A percentile compares a stretch with the other conserved stretches of the same genome.
Evolutionary conservation across 805 yeast genomes (phyloP).

Genomic region (Wickerhamomyces rabaulensis): DNA sequence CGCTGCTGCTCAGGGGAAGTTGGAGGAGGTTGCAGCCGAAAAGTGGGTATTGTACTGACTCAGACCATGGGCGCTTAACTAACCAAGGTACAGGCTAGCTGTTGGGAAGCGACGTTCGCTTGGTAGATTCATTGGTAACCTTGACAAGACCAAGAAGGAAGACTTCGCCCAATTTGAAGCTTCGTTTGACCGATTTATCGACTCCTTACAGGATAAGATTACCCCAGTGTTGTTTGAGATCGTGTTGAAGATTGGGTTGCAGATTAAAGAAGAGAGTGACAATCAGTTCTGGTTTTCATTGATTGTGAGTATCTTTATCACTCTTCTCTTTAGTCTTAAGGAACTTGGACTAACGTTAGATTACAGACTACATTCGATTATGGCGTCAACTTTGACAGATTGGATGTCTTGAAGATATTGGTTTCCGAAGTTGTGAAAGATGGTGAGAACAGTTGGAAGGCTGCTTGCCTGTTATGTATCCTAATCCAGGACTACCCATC

Average conservation of each 20-base stretch:
- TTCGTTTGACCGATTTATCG: slow-evolving; percentile 9
- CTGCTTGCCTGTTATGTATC: slow-evolving; percentile 20
- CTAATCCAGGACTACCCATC: slow-evolving; percentile 19
- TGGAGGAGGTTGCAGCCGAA: background rate
- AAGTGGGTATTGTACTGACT: background rate
- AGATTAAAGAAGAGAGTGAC: slow-evolving; percentile 9
- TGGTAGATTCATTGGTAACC: background rate
- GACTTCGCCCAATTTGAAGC: slow-evolving; percentile 5
- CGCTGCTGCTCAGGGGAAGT: background rate
- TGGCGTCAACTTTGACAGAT: slow-evolving; percentile 16
- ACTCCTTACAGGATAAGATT: slow-evolving; percentile 8
- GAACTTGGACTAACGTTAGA: background rate
- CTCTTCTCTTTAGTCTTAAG: background rate
- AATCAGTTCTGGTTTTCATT: slow-evolving; percentile 21
- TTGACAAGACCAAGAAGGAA: background rate
- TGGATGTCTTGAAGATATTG: slow-evolving; percentile 8
- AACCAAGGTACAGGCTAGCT: slow-evolving; percentile 1
- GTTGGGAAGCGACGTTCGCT: slow-evolving; percentile 5
- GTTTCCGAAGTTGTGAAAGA: slow-evolving; percentile 6
- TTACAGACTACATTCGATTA: slow-evolving; percentile 8
- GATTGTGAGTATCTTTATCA: slow-evolving; percentile 12
- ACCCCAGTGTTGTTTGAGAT: slow-evolving; percentile 15
- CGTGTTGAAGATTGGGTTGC: slow-evolving; percentile 20
- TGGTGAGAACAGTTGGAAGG: slow-evolving; percentile 22
- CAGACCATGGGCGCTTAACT: background rate